These are phyloP conservation scores for Hypericum androsaemum DNA, from an alignment of 345 rosid genomes.

Conservation along the genomic window DNA sequence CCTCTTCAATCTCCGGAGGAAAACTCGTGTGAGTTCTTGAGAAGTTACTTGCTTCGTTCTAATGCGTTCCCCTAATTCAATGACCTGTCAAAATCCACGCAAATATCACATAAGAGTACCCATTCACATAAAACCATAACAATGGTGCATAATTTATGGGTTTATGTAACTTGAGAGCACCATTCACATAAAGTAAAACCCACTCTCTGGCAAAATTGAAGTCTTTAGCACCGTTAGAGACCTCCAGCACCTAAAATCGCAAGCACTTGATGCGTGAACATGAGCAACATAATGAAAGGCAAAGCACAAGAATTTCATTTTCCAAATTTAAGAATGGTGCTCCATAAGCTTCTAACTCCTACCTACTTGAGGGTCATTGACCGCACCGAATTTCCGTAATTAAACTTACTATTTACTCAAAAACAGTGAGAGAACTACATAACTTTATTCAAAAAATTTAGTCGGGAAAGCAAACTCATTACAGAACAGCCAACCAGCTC, in stretches of 20 bases:
- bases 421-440: too few relatives aligned
- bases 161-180: conserved; percentile 8
- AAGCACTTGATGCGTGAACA: too few relatives aligned
- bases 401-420: too few relatives aligned
- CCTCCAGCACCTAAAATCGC: conserved; percentile 36
- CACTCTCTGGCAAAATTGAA: conserved; percentile 57
- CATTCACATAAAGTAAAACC: conserved; percentile 21
- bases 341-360: too few relatives aligned
- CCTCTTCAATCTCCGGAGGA: conserved; percentile 59
- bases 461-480: too few relatives aligned
- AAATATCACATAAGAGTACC: background rate
- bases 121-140: background rate
- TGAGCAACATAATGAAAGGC: too few relatives aligned
- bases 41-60: conserved; percentile 68
- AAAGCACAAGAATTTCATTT: too few relatives aligned
- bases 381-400: too few relatives aligned
- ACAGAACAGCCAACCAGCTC: too few relatives aligned
- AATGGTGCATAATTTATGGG: background rate
- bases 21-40: conserved; percentile 47
- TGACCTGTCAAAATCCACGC: conserved; percentile 35
- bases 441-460: too few relatives aligned
- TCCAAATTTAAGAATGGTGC: too few relatives aligned
- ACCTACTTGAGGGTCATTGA: too few relatives aligned
- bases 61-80: conserved; percentile 71
- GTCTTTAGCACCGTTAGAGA: conserved; percentile 47